phyloP scores from a whole-genome alignment of 2,329 filamentous ascomycete species.

The Fusarium multiceps region DNA sequence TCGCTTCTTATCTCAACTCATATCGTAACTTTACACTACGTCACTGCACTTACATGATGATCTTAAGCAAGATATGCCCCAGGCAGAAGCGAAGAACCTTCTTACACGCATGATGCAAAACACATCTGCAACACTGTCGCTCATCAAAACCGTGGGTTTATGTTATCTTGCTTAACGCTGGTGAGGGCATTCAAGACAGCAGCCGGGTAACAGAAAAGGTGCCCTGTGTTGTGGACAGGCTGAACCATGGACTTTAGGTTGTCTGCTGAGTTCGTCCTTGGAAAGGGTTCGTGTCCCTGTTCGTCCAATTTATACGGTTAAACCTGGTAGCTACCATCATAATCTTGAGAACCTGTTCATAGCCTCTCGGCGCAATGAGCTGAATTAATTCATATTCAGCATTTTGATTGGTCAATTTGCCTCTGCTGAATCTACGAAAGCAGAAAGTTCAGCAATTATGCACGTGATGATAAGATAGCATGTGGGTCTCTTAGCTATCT shows the following conservation, averaged over 20 bases:
- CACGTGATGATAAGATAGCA: neutral
- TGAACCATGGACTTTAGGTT: neutral
- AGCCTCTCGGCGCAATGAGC: neutral
- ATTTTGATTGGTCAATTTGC: neutral
- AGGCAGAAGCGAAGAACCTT: conserved; percentile 8
- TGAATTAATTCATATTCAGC: neutral
- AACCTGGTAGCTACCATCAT: neutral
- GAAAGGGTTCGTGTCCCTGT: conserved; percentile 35
- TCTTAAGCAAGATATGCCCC: neutral
- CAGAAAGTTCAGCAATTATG: neutral
- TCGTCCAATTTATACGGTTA: neutral
- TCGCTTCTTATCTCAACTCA: neutral
- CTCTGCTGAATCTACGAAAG: neutral
- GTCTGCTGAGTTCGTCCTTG: neutral
- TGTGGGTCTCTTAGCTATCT: neutral
- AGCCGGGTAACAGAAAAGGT: no score
- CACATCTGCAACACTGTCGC: neutral
- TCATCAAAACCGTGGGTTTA: neutral
- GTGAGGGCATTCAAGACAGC: no score
- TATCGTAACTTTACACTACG: conserved; percentile 8
- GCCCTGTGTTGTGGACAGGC: neutral
- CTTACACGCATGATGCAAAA: conserved; percentile 6
- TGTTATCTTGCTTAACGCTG: neutral
- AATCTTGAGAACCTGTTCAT: neutral
- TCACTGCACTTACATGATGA: conserved; percentile 15